Evolutionary conservation across 2,329 filamentous ascomycete species (phyloP).

Genomic region (Trichoderma gracile): DNA sequence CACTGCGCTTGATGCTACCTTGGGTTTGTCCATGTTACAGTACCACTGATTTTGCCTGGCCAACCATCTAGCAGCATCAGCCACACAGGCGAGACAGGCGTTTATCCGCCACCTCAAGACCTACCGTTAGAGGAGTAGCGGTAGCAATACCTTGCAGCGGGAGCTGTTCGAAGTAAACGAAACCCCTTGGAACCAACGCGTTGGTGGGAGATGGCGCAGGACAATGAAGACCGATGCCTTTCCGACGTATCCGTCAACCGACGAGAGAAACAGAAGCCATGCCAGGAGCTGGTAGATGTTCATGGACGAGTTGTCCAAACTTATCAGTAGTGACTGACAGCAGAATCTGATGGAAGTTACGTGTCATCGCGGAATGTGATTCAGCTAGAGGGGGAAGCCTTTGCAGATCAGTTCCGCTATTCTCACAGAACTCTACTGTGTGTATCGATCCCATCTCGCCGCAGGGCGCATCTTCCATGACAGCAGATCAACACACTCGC

Average conservation of each 20-base stretch:
- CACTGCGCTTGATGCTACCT: not conserved
- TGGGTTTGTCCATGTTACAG: not conserved
- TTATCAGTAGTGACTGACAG: too few species aligned
- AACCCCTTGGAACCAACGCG: not conserved
- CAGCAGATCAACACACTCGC: not conserved
- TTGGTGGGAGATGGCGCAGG: not conserved
- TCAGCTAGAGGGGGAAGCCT: too few species aligned
- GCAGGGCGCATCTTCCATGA: too few species aligned
- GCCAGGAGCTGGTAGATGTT: not conserved
- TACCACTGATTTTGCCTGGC: too few species aligned
- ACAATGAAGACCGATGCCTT: slow-evolving; percentile 1
- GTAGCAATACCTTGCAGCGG: not conserved
- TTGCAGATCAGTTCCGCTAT: too few species aligned
- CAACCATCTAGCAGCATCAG: not conserved
- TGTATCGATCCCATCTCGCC: too few species aligned
- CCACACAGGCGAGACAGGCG: not conserved
- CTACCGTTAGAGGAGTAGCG: not conserved
- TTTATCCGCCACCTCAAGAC: not conserved
- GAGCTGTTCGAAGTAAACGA: too few species aligned
- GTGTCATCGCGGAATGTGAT: not conserved
- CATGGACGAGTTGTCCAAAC: too few species aligned
- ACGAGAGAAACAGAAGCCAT: not conserved
- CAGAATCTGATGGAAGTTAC: too few species aligned
- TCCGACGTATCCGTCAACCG: not conserved
- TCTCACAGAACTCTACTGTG: too few species aligned